Evolutionary conservation across 495 filamentous ascomycete genomes (phyloP), one percentile per base, ranked within the genome.

Genomic region (Xylaria venustula): DNA sequence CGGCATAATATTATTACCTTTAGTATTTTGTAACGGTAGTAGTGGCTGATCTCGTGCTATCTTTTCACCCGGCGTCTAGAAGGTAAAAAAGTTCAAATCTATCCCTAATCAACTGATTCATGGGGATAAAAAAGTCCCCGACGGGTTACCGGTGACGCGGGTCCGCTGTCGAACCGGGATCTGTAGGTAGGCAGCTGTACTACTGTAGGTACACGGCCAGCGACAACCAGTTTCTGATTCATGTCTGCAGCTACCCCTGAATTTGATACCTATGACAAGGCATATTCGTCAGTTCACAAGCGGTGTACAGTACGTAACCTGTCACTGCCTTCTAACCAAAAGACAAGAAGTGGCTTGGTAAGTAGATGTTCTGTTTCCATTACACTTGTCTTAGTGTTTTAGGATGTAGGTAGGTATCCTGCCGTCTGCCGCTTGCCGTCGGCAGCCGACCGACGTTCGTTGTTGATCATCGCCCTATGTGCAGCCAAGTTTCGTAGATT

Each of bases 191-290:
- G 30, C 25, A 11, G 37, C 37, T 9, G 37, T 9, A 3, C 37
- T 40, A 15, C 7, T 40, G 37, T 15, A 40, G 37, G 37, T 3
- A 9, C 37, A 3, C 14, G 30, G 37, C 37, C 3, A 15, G 14
- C 37, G 7, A 12, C 7, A 5, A 40, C 14, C 37, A 40, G 37
- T 12, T 41, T 37, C 20, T 50, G 47, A 34, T 34, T 50, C 47
- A 50, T 19, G 46, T 28, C 47, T 34, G 47, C 47, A 51, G 48
- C 48, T 51, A 51, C 48, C 48, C 48, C 48, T 51, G 48, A 51
- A 51, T 22, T 40, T 12, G 28, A 11, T 19, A 51, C 37, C 7
- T 12, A 7, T 12, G 14, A 40, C 37, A n/a, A n/a, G n/a, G n/a
- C n/a, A n/a, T n/a, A 40, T 7, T 40, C 15, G 37, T 8, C 37